Base-by-base conservation (phyloP, 208 protist genomes). In the Trypanosoma avium region DNA sequence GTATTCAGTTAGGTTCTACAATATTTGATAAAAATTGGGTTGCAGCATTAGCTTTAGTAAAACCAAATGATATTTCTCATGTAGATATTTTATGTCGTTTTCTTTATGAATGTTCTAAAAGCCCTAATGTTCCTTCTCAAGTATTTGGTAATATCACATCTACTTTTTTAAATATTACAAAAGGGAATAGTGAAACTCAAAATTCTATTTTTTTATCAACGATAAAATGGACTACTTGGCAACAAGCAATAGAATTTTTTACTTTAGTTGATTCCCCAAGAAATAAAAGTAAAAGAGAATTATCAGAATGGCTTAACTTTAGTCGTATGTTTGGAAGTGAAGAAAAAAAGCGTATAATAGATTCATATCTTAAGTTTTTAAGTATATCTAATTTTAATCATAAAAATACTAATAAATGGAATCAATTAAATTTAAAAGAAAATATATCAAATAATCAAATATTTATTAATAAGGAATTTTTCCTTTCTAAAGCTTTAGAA, bases 21-120 rank as follows among this genome's bases (percentile, higher is more conserved):
- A 71, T 77, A n/a, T 59, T 82, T 24, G 43, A 69, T 1, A 82
- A 92, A 56, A 40, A 81, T 17, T 87, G 80, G 79, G 10, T 33
- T 13, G 43, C 73, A 1, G 77, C 82, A 24, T 74, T 86, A 19
- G 22, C 26, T 6, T 50, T 92, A 7, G 67, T 92, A 13, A 60
- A 58, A 13, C 27, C 57, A n/a, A 45, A 26, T 29, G 73, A 73
- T 55, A 33, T 55, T 21, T 49, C 12, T 6, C 38, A 66, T 19
- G 27, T 61, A 19, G 58, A 66, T 48, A 26, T 49, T 22, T 17
- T 66, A 24, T 38, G 21, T 58, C 24, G n/a, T 21, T 73, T 73
- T 40, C 45, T 73, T 22, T 66, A 73, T 66, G 42, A 53, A 24
- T 64, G 58, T 42, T 53, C 67, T 12, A 65, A 36, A 35, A 65